Percentiles rank a stretch among this genome's conserved stretches.
These are phyloP conservation scores for Eleusine indica DNA, from an alignment of 176 grass and related monocot species.

Conservation along the genomic window DNA sequence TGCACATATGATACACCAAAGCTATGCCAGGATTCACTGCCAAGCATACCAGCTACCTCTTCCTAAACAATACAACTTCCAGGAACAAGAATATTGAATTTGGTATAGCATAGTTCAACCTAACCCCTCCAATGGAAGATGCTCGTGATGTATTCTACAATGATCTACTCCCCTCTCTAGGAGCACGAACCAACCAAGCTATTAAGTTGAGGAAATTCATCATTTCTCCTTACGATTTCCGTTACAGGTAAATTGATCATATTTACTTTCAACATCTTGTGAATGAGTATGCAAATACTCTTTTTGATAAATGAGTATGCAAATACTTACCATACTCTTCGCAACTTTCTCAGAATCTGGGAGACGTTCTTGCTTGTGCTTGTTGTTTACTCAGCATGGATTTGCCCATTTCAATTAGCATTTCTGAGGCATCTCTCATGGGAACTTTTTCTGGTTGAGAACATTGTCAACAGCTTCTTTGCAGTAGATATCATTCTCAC, in stretches of 20 bases:
- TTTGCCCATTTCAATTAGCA: slow-evolving; percentile 79
- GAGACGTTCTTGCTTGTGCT: slow-evolving; percentile 72
- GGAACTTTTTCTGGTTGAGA: slow-evolving; percentile 59
- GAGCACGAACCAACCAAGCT: slow-evolving; percentile 61
- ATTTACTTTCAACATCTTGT: slow-evolving; percentile 23
- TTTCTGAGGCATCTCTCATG: slow-evolving; percentile 64
- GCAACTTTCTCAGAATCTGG: slow-evolving; percentile 58
- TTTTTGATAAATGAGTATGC: background rate
- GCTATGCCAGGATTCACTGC: slow-evolving; percentile 7
- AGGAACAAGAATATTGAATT: slow-evolving; percentile 22
- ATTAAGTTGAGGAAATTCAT: slow-evolving; percentile 71
- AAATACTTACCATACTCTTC: slow-evolving; percentile 23
- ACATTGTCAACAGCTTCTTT: slow-evolving; percentile 74
- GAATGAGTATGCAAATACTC: slow-evolving; percentile 6
- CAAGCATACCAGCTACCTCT: background rate
- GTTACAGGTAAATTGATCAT: slow-evolving; percentile 67
- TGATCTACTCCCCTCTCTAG: slow-evolving; percentile 74
- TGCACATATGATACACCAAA: slow-evolving; percentile 22
- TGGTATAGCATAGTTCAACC: slow-evolving; percentile 10
- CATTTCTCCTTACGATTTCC: slow-evolving; percentile 71
- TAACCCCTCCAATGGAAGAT: slow-evolving; percentile 49
- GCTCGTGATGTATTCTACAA: slow-evolving; percentile 49
- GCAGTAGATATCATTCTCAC: slow-evolving; percentile 81
- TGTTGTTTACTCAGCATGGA: slow-evolving; percentile 88
- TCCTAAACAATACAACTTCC: slow-evolving; percentile 12